Base-by-base conservation (phyloP, 1,284 basidiomycete species). In the Grifola frondosa region DNA sequence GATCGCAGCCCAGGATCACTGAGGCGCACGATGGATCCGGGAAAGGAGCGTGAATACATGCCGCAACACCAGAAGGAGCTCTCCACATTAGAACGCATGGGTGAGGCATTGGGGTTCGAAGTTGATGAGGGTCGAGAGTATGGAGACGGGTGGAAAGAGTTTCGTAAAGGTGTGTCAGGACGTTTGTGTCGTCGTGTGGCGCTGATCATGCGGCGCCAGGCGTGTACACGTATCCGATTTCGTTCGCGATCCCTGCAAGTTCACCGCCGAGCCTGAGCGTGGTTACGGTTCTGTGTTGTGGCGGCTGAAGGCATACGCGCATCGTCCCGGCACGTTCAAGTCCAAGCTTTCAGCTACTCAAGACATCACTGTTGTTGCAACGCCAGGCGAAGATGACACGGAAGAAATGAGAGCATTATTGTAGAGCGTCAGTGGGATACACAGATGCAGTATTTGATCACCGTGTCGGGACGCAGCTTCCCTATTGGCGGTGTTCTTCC, bases 161-260 rank as follows among this genome's bases (percentile, higher is more conserved):
- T 97, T 66, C 82, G 86, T 53, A 86, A 89, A 70, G 93, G 93
- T 88, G 44, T 32, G 73, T 64, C 4, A 12, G 16, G 19, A 25
- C 19, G 9, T 30, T 11, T n/a, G 4, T 20, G n/a, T 21, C 11
- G n/a, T 28, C 21, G 16, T 12, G 19, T 25, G 20, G 35, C 15
- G 11, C 20, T 32, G 26, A 32, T 37, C 26, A 7, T 25, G 10
- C 23, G 19, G 33, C 20, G 42, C 16, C 56, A 89, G 91, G 92
- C n/a, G 87, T 83, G 5, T 97, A 98, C 64, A 93, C 88, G 30
- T 99, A 94, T 64, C 94, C 95, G 1, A 90, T 99, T 57, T 90
- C 89, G 15, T 91, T 98, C 63, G 75, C 84, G 4, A 82, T 99
- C 36, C 92, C 95, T 0, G 74, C 81, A 4, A 78, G 81, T 46